Evolutionary conservation across 768 basidiomycete species (phyloP), one percentile per base, ranked within the genome.

Genomic region (Leccinellum rugosiceps): DNA sequence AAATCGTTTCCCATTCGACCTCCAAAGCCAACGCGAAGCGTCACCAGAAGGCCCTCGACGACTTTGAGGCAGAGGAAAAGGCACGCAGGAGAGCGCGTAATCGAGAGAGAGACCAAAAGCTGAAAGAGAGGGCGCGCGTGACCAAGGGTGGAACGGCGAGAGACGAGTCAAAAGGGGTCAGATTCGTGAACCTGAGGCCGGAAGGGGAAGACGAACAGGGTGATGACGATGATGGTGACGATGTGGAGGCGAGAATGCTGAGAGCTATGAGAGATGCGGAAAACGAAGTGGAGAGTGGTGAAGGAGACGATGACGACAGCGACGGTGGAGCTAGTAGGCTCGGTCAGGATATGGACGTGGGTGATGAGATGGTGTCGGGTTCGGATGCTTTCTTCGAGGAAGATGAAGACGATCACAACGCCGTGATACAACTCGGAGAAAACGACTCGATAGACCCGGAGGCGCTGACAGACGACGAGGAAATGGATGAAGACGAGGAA

Each of bases 91-190:
- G 78, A 63, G 72, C 72, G 25, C 69, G 70, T 52, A 83, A 84
- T 63, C 70, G 79, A 53, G 77, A 78, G 55, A 66, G 72, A 59
- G 85, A 86, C 63, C 65, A 69, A 48, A 76, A 70, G 35, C 57
- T 83, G 65, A 85, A 85, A 69, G 80, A 77, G 57, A 69, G 79
- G 31, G 77, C 80, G 9, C 74, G 59, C 45, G 65, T 55, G 9
- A 70, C 58, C 9, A 65, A 38, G 43, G 53, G 41, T 5, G 49
- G 10, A 13, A 57, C 34, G 50, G 9, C 63, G 30, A 58, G 49
- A 21, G 54, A 52, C 25, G 64, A 61, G 53, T 47, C 17, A 21
- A 65, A 68, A 55, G 53, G 54, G n/a, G 58, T 61, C 45, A 52
- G 50, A 21, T 55, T 59, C 7, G 35, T 56, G 48, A 61, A 62